Percentiles rank a stretch among this genome's conserved stretches.
These are phyloP conservation scores for Bruguiera hainesii DNA, from an alignment of 441 rosid species.

Conservation along the genomic window DNA sequence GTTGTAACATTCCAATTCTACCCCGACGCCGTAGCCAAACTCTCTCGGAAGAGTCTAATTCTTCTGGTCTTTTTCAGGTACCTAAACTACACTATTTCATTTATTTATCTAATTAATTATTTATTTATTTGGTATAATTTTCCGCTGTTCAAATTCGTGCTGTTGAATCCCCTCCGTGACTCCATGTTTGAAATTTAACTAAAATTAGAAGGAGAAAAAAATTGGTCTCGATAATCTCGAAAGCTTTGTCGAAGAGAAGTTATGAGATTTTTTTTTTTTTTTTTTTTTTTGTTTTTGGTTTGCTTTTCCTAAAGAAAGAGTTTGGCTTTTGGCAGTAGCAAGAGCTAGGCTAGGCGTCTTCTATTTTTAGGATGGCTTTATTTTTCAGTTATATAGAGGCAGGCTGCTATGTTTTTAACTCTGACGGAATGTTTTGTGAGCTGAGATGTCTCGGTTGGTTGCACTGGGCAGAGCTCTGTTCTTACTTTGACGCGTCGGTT, in stretches of 20 bases:
- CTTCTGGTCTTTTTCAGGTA: slow-evolving; percentile 1
- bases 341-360: neutral
- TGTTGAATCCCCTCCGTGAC: slow-evolving; percentile 37
- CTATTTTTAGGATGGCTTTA: neutral
- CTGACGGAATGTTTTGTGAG: no score
- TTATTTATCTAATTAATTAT: neutral
- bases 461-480: neutral
- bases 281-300: neutral
- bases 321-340: neutral
- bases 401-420: no score
- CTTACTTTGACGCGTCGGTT: slow-evolving; percentile 8
- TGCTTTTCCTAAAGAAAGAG: neutral
- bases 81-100: slow-evolving; percentile 5
- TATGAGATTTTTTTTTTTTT: neutral
- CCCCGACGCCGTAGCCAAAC: no score
- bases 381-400: neutral
- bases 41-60: no score
- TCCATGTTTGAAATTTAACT: slow-evolving; percentile 30
- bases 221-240: neutral
- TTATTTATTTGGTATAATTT: neutral
- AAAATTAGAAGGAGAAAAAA: neutral
- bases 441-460: neutral
- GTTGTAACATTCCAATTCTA: no score
- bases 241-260: no score
- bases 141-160: neutral